Percentiles rank a stretch among this genome's conserved stretches.
Conservation (phyloP, 371 early-diverging fungal species). For the Gilbertella persicaria region DNA sequence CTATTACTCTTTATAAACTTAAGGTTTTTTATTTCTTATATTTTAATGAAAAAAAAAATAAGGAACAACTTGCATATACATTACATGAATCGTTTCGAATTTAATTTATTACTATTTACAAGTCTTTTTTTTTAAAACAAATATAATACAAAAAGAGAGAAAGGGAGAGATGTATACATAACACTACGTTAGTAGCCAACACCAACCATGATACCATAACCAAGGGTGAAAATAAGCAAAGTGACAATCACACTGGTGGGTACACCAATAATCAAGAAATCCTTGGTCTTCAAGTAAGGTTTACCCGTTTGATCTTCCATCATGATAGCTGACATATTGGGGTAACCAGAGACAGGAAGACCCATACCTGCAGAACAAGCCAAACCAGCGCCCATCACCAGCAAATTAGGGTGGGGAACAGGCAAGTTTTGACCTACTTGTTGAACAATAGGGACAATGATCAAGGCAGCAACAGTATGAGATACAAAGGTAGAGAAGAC, state of each 20-base stretch:
- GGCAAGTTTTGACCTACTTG: constrained; percentile 72
- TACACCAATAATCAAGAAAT: constrained; percentile 86
- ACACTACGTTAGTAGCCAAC: constrained; percentile 58
- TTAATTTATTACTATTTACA: too few relatives aligned
- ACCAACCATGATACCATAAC: constrained; percentile 70
- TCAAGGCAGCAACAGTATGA: constrained; percentile 92
- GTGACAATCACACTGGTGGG: constrained; percentile 76
- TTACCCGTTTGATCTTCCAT: constrained; percentile 90
- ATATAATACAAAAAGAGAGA: neutral
- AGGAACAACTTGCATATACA: too few relatives aligned
- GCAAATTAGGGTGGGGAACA: constrained; percentile 80
- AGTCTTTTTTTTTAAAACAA: constrained; percentile 4
- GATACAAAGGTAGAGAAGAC: constrained; percentile 92
- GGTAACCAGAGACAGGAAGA: constrained; percentile 92
- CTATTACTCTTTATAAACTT: too few relatives aligned
- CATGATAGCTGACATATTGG: constrained; percentile 96
- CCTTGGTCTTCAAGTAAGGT: constrained; percentile 80
- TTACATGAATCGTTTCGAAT: too few relatives aligned
- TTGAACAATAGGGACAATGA: constrained; percentile 81
- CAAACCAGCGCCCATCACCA: constrained; percentile 81
- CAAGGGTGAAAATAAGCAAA: constrained; percentile 72
- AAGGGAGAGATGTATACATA: too few relatives aligned
- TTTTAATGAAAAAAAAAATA: too few relatives aligned
- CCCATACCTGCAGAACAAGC: constrained; percentile 55
- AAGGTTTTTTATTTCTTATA: too few relatives aligned